phyloP scores from a whole-genome alignment of 2,329 filamentous ascomycete species.

The Hypoxylon sp. region DNA sequence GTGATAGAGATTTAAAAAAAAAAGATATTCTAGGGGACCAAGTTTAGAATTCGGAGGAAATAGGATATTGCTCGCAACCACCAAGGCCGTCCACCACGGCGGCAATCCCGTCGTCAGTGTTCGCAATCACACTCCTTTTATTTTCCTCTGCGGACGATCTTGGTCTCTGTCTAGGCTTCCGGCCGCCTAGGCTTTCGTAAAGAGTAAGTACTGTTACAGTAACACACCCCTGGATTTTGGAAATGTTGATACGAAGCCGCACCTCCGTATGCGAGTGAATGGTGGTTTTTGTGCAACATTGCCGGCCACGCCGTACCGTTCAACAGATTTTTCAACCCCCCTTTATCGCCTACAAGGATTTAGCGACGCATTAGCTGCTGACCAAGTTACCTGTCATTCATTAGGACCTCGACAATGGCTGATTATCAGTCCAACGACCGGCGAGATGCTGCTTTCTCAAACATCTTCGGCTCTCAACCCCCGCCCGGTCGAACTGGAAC shows the following conservation, averaged over 20 bases:
- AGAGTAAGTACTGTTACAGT: conserved; percentile 41
- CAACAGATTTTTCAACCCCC: conserved; percentile 9
- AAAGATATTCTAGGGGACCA: conserved; percentile 28
- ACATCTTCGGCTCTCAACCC: conserved; percentile 90
- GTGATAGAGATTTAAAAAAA: neutral
- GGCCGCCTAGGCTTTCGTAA: conserved; percentile 47
- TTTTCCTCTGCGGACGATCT: conserved; percentile 33
- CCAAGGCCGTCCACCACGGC: conserved; percentile 35
- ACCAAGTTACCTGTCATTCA: conserved; percentile 41
- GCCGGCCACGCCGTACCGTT: conserved; percentile 18
- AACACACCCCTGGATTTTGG: conserved; percentile 16
- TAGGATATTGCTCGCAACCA: conserved; percentile 34
- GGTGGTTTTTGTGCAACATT: conserved; percentile 30
- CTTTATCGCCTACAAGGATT: conserved; percentile 23
- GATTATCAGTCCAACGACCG: conserved; percentile 71
- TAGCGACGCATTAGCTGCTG: conserved; percentile 31
- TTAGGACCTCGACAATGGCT: conserved; percentile 61
- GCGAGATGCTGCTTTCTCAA: conserved; percentile 93
- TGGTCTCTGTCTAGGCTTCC: conserved; percentile 47
- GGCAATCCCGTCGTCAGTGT: conserved; percentile 37
- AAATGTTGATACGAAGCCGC: conserved; percentile 30
- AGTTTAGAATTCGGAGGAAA: conserved; percentile 20
- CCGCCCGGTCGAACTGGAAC: conserved; percentile 92
- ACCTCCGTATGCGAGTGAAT: conserved; percentile 12
- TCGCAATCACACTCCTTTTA: conserved; percentile 36